phyloP scores from a whole-genome alignment of 768 basidiomycete species.

The Boletus edulis region DNA sequence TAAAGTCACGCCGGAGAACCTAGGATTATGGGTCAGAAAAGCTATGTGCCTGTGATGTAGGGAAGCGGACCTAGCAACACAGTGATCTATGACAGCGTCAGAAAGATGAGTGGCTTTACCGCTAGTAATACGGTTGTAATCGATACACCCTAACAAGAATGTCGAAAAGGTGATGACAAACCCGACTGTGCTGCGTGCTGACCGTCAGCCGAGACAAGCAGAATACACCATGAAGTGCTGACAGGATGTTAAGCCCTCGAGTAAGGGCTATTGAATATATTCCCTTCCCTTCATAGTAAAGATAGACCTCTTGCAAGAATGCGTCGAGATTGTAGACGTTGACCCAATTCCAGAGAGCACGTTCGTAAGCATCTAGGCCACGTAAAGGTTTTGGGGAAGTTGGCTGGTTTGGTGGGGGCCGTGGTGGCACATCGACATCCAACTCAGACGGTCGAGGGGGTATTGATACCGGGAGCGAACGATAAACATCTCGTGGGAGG shows the following conservation, averaged over 20 bases:
- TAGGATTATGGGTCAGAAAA: constrained; percentile 31
- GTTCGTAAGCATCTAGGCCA: constrained; percentile 81
- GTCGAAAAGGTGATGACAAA: constrained; percentile 99
- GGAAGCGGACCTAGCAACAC: constrained; percentile 71
- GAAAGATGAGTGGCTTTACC: constrained; percentile 67
- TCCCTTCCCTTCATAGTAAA: constrained; percentile 96
- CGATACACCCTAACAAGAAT: constrained; percentile 91
- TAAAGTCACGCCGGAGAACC: constrained; percentile 81
- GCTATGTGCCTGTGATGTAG: background rate
- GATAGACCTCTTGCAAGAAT: constrained; percentile 93
- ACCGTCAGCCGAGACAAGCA: constrained; percentile 21
- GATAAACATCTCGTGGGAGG: constrained; percentile 35
- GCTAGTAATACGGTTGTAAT: constrained; percentile 77
- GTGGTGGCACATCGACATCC: constrained; percentile 36
- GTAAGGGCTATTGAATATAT: constrained; percentile 93
- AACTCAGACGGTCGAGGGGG: constrained; percentile 69
- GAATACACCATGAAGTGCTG: constrained; percentile 38
- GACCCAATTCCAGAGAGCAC: constrained; percentile 98
- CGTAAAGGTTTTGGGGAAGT: constrained; percentile 48
- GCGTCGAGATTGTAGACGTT: constrained; percentile 97
- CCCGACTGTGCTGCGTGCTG: constrained; percentile 76
- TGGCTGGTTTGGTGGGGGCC: constrained; percentile 19
- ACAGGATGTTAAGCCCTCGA: constrained; percentile 93
- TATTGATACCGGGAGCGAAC: constrained; percentile 42
- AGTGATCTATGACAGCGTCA: constrained; percentile 79